These are phyloP conservation scores for Truncatella angustata DNA, from an alignment of 2,329 filamentous ascomycete species.

Conservation along the genomic window DNA sequence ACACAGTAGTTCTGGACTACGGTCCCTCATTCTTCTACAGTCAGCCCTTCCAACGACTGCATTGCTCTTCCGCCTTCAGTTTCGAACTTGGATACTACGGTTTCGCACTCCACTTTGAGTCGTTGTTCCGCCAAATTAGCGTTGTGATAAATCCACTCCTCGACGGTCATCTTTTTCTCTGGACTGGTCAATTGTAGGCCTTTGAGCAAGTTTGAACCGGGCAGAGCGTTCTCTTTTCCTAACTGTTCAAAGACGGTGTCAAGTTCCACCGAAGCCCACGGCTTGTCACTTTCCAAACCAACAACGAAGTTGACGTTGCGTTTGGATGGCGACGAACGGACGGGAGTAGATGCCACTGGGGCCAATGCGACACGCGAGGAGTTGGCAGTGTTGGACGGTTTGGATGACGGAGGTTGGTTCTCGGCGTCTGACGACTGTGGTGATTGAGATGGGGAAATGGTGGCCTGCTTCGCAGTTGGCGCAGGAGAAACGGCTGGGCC, in stretches of 20 bases:
- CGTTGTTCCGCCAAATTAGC: conserved; percentile 77
- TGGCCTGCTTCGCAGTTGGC: conserved; percentile 51
- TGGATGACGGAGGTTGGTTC: conserved; percentile 72
- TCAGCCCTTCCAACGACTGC: conserved; percentile 70
- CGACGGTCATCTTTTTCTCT: conserved; percentile 88
- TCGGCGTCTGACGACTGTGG: conserved; percentile 79
- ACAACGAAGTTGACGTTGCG: conserved; percentile 55
- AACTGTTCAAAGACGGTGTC: conserved; percentile 64
- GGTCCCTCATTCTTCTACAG: conserved; percentile 41
- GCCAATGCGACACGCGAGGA: conserved; percentile 45
- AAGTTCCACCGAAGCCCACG: conserved; percentile 76
- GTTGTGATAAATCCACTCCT: conserved; percentile 86
- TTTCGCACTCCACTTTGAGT: conserved; percentile 78
- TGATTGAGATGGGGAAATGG: conserved; percentile 62
- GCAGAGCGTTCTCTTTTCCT: conserved; percentile 52
- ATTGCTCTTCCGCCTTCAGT: conserved; percentile 77
- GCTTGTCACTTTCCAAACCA: conserved; percentile 53
- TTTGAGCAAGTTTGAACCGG: conserved; percentile 42
- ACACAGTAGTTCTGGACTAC: too few relatives aligned
- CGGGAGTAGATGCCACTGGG: conserved; percentile 45
- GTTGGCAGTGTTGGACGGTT: conserved; percentile 49
- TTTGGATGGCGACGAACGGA: conserved; percentile 60
- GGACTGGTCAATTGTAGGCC: conserved; percentile 64
- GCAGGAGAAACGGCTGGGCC: conserved; percentile 39
- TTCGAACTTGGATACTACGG: conserved; percentile 80